These are phyloP conservation scores for Cinnamomum chago DNA, from an alignment of 164 flowering plant species.

Conservation along the genomic window DNA sequence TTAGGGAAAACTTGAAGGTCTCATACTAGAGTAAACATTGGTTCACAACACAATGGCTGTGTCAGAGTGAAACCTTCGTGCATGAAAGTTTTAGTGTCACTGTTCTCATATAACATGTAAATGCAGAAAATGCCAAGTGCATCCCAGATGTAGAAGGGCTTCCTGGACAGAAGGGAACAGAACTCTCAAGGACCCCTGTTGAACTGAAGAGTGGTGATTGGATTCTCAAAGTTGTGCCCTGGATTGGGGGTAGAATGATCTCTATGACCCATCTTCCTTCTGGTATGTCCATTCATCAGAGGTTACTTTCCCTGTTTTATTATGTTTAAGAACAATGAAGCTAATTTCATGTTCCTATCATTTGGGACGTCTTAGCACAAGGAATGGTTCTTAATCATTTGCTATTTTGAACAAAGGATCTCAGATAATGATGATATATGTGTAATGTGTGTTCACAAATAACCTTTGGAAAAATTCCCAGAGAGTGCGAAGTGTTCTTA, in stretches of 20 bases:
- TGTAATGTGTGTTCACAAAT: neutral
- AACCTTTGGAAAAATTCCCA: neutral
- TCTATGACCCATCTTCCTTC: slow-evolving; percentile 87
- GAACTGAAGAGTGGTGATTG: slow-evolving; percentile 75
- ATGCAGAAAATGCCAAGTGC: slow-evolving; percentile 59
- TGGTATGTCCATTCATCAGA: slow-evolving; percentile 34
- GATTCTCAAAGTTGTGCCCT: slow-evolving; percentile 79
- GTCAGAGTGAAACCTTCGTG: neutral
- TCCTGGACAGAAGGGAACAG: slow-evolving; percentile 56
- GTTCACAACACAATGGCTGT: neutral
- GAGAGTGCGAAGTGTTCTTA: neutral
- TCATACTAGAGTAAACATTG: no score
- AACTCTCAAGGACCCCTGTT: slow-evolving; percentile 66
- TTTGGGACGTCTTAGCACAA: no score
- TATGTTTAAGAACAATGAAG: neutral
- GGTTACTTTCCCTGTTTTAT: neutral
- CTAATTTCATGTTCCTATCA: no score
- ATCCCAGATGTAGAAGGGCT: slow-evolving; percentile 55
- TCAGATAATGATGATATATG: neutral
- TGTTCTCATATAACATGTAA: neutral
- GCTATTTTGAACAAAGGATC: neutral
- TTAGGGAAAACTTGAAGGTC: neutral
- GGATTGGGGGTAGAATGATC: slow-evolving; percentile 95
- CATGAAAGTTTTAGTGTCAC: neutral
- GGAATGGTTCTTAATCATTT: no score